These are phyloP conservation scores for Phytophthora uliginosa DNA, from an alignment of 352 stramenopile species.

Conservation along the genomic window DNA sequence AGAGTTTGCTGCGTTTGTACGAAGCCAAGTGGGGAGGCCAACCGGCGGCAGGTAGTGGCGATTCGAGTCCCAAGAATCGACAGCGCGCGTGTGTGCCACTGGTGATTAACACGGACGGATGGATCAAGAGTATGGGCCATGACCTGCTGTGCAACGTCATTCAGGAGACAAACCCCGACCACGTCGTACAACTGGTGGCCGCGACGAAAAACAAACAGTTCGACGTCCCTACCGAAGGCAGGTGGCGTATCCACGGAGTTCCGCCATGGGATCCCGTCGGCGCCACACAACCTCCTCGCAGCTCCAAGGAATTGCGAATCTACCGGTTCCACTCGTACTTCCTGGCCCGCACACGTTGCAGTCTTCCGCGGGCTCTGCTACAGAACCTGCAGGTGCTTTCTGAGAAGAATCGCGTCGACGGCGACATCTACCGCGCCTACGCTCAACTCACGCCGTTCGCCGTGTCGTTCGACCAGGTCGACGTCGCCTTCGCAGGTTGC, in stretches of 20 bases:
- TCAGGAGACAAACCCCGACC: slow-evolving; percentile 78
- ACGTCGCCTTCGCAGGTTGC: slow-evolving; percentile 65
- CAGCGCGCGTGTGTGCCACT: slow-evolving; percentile 72
- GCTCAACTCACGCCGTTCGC: slow-evolving; percentile 51
- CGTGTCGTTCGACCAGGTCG: slow-evolving; percentile 68
- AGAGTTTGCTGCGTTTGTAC: slow-evolving; percentile 75
- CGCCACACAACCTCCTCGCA: slow-evolving; percentile 68
- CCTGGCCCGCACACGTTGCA: slow-evolving; percentile 47
- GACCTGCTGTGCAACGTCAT: slow-evolving; percentile 95
- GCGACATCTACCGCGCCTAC: slow-evolving; percentile 67
- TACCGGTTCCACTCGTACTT: slow-evolving; percentile 90
- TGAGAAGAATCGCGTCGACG: slow-evolving; percentile 74
- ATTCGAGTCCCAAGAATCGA: slow-evolving; percentile 13
- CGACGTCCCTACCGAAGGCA: slow-evolving; percentile 61
- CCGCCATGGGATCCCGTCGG: slow-evolving; percentile 76
- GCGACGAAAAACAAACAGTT: slow-evolving; percentile 92
- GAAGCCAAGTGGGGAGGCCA: slow-evolving; percentile 58
- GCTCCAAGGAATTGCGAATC: slow-evolving; percentile 85
- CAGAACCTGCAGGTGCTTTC: slow-evolving; percentile 80
- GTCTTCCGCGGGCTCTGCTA: slow-evolving; percentile 48
- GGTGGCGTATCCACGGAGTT: slow-evolving; percentile 70
- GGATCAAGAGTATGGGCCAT: slow-evolving; percentile 97
- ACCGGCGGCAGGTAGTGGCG: neutral
- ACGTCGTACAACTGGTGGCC: slow-evolving; percentile 96
- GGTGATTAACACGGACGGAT: slow-evolving; percentile 98